Evolutionary conservation across 257 asterid genomes (phyloP).

Genomic region (Coffea canephora): DNA sequence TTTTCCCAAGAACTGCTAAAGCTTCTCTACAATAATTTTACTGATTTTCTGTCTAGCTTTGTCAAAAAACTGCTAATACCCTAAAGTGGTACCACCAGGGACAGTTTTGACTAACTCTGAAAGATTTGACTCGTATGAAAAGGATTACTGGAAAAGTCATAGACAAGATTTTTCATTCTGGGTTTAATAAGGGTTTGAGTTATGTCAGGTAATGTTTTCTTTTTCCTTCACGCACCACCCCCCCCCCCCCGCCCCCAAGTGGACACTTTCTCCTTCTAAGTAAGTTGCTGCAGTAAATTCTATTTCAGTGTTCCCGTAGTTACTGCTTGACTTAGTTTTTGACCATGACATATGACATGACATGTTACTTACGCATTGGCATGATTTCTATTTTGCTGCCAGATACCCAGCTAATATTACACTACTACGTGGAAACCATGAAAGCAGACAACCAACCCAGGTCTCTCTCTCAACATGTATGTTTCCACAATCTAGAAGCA

Average conservation of each 20-base stretch:
- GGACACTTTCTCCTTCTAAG: too few species aligned
- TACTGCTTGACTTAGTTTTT: background rate
- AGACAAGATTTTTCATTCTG: background rate
- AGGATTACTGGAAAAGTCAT: background rate
- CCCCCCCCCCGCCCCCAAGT: too few species aligned
- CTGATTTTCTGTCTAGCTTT: background rate
- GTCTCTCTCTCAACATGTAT: conserved; percentile 25
- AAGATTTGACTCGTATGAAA: background rate
- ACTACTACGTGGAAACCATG: conserved; percentile 96
- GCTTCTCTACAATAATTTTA: background rate
- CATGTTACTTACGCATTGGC: background rate
- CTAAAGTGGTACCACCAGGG: background rate
- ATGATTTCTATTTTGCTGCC: conserved; percentile 26
- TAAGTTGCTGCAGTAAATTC: background rate
- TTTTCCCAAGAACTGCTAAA: background rate
- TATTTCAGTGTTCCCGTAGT: background rate
- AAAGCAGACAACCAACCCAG: conserved; percentile 96
- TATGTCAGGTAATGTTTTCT: background rate
- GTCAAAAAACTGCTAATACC: background rate
- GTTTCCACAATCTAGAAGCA: background rate
- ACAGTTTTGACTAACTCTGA: background rate
- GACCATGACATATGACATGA: background rate
- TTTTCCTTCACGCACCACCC: too few species aligned
- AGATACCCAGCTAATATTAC: conserved; percentile 96
- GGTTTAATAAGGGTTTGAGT: background rate